Evolutionary conservation across 176 grass and related monocot species (phyloP).

Genomic region (Phyllostachys edulis): DNA sequence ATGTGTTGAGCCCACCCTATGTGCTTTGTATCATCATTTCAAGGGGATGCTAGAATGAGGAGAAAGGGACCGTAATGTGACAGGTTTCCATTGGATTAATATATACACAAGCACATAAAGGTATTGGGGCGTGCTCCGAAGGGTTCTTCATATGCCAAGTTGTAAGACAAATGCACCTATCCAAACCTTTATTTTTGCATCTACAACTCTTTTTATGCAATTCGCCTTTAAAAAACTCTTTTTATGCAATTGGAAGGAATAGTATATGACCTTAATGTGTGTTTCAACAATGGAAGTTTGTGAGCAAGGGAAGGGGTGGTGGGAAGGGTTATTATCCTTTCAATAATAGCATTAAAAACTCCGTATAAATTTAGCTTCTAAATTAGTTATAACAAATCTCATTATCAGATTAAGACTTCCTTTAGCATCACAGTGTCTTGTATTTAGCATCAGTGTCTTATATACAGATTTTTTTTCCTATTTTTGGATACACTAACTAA

Average conservation of each 20-base stretch:
- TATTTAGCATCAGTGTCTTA: background rate
- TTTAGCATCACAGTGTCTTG: background rate
- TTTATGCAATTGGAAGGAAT: background rate
- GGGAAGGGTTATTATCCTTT: background rate
- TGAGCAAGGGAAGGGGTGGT: background rate
- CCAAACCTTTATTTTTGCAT: background rate
- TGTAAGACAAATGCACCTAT: constrained; percentile 16
- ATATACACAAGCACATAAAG: constrained; percentile 32
- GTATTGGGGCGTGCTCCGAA: constrained; percentile 11
- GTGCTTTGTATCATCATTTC: background rate
- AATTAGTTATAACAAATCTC: background rate
- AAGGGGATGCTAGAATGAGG: constrained; percentile 10
- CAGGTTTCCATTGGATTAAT: constrained; percentile 35
- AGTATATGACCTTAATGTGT: background rate
- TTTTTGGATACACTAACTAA: background rate
- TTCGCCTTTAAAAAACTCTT: too few species aligned
- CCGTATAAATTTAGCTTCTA: background rate
- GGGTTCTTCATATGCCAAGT: constrained; percentile 29
- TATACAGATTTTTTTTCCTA: background rate
- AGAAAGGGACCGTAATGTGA: background rate
- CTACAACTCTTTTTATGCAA: background rate
- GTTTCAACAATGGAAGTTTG: background rate
- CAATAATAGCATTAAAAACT: background rate
- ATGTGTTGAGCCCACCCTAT: background rate
- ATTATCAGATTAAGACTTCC: background rate